Evolutionary conservation across 768 basidiomycete species (phyloP), one percentile per base, ranked within the genome.

Genomic region (Podaxis sp.): DNA sequence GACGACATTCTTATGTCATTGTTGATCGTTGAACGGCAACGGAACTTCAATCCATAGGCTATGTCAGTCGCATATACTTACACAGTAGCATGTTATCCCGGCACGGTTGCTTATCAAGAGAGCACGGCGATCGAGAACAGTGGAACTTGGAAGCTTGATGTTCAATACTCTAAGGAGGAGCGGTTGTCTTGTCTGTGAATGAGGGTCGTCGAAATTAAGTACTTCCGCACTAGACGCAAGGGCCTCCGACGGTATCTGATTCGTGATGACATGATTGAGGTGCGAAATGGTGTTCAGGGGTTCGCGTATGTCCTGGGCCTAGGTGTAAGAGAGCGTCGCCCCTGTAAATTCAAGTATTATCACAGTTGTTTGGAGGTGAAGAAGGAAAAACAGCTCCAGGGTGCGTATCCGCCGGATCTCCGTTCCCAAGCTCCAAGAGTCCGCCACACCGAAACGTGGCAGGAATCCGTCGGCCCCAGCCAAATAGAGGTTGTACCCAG

Each of bases 1-100:
- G 69, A 71, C n/a, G 62, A 67, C 48, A 58, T 71, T 26, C 15
- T 69, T 2, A 56, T 71, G 44, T 65, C 67, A 28, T 62, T 71
- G 5, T 58, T 46, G n/a, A 46, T 46, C 15, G 17, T 46, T 19
- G 44, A 46, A 19, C 17, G 44, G 7, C 44, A 46, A 9, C 44
- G 44, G 19, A 46, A 17, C 6, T 17, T 46, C 19, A 5, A 19
- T 5, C 0, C 5, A 46, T 46, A 46, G n/a, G 44, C 17, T 19
- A 6, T n/a, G 19, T 19, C 19, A 9, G 9, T 17, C n/a, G 44
- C 44, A 2, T 9, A 17, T n/a, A 9, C n/a, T 13, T 17, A 6
- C n/a, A 15, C 15, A 4, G 6, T n/a, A 44, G 42, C 42, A 44
- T 44, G 1, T 44, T 15, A 15, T 17, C n/a, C 42, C 15, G 42